These are phyloP conservation scores for Debaryomycetaceae sp. DNA, from an alignment of 1,139 yeast species.

Conservation along the genomic window DNA sequence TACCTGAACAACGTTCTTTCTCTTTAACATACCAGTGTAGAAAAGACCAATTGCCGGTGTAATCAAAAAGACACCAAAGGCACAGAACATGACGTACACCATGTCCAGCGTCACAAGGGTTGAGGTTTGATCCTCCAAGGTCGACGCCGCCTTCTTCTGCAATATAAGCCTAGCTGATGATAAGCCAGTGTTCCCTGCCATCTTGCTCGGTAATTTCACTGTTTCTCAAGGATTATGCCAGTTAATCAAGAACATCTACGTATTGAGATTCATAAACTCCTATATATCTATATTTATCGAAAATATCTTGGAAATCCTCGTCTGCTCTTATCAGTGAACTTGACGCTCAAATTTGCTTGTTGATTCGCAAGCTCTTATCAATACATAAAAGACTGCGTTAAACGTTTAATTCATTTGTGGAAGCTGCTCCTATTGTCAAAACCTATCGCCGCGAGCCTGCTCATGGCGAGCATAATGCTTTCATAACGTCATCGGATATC, in stretches of 20 bases:
- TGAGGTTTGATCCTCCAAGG: constrained; percentile 6
- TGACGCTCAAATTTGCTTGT: background rate
- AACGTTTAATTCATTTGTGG: too few species aligned
- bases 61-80: constrained; percentile 39
- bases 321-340: background rate
- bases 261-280: too few species aligned
- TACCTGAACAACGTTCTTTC: constrained; percentile 37
- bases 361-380: background rate
- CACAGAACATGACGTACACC: constrained; percentile 34
- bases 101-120: constrained; percentile 23
- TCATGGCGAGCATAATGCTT: too few species aligned
- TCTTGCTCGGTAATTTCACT: background rate
- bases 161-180: background rate
- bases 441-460: too few species aligned
- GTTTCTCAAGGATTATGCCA: background rate
- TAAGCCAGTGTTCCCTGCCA: background rate
- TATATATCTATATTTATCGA: background rate
- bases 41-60: constrained; percentile 45
- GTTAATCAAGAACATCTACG: background rate
- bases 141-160: constrained; percentile 1
- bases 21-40: constrained; percentile 35
- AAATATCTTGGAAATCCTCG: background rate
- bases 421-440: too few species aligned
- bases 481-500: too few species aligned
- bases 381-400: background rate